A percentile compares a stretch with the other conserved stretches of the same genome.
These are phyloP conservation scores for Schizophyllum commune DNA, from an alignment of 1,284 basidiomycete species.

Conservation along the genomic window DNA sequence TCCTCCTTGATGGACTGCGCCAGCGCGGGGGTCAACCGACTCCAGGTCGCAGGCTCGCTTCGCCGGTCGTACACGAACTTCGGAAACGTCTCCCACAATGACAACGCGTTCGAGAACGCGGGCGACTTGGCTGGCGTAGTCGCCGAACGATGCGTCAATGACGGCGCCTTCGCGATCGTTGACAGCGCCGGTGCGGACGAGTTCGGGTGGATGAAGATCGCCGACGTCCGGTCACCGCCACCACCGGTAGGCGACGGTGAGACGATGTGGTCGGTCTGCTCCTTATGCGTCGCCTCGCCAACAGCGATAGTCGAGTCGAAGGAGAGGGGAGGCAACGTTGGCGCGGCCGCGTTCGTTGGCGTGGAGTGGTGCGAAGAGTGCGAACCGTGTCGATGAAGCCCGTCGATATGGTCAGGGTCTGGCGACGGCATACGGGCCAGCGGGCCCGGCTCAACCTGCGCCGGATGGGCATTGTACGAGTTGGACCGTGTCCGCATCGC, in stretches of 20 bases:
- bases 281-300: too few relatives aligned
- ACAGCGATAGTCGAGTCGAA: conserved; percentile 31
- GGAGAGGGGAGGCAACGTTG: conserved; percentile 47
- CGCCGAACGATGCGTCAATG: conserved; percentile 54
- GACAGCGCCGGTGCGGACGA: conserved; percentile 86
- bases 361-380: conserved; percentile 35
- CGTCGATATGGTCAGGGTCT: conserved; percentile 82
- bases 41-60: conserved; percentile 96
- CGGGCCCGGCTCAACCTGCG: conserved; percentile 56
- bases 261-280: not conserved
- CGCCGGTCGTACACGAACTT: conserved; percentile 86
- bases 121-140: conserved; percentile 63
- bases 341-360: conserved; percentile 15
- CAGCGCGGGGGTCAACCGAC: conserved; percentile 86
- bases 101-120: conserved; percentile 86
- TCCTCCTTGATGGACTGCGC: conserved; percentile 97
- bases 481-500: conserved; percentile 60
- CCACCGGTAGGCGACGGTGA: conserved; percentile 14
- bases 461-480: conserved; percentile 64
- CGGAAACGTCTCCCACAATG: conserved; percentile 94
- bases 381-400: conserved; percentile 59
- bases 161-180: conserved; percentile 35
- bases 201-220: conserved; percentile 72
- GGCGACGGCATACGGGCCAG: conserved; percentile 72
- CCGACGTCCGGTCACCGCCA: conserved; percentile 10